Evolutionary conservation across 495 filamentous ascomycete genomes (phyloP).

Genomic region (Amphirosellinia nigrospora): DNA sequence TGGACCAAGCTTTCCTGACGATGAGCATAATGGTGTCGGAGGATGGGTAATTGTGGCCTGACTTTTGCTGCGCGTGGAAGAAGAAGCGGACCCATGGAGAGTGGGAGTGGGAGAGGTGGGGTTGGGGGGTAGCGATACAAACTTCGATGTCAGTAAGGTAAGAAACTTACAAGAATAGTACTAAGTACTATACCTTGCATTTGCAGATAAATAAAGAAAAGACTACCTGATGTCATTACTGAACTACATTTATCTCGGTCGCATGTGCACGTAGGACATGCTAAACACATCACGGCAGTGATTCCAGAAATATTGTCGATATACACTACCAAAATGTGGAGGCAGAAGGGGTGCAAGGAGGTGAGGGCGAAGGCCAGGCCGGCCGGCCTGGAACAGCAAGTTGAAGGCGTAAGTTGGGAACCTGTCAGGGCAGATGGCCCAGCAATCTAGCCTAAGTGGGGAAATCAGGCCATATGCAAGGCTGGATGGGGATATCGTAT

Average conservation of each 20-base stretch:
- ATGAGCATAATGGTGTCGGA: constrained; percentile 17
- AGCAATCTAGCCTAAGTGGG: constrained; percentile 28
- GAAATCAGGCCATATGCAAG: constrained; percentile 43
- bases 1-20: background rate
- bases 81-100: constrained; percentile 19
- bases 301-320: background rate
- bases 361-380: background rate
- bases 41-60: constrained; percentile 25
- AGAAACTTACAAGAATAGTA: background rate
- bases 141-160: background rate
- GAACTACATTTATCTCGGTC: background rate
- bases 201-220: background rate
- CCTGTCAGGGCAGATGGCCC: constrained; percentile 34
- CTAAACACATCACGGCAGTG: background rate
- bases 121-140: background rate
- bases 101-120: background rate
- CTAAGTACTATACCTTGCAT: background rate
- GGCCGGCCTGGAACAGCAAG: background rate
- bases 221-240: background rate
- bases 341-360: background rate
- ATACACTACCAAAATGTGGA: background rate
- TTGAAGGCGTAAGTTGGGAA: background rate
- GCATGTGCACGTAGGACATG: background rate
- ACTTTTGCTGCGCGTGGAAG: constrained; percentile 24
- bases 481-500: constrained; percentile 41